Evolutionary conservation across 805 yeast genomes (phyloP).

Genomic region (Spathaspora sp.): DNA sequence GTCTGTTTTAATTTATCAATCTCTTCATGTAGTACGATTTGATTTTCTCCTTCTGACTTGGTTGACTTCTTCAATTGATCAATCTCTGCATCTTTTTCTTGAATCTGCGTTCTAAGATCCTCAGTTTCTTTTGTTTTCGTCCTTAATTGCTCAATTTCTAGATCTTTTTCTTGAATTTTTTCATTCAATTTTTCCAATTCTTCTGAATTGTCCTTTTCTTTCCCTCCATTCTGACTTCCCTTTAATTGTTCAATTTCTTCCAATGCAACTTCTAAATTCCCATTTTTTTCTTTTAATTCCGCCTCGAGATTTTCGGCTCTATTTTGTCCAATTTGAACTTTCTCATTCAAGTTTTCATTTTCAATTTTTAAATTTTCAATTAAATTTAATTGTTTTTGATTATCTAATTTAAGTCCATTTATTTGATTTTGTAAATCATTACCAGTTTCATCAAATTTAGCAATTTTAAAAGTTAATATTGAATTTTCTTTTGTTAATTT

Average conservation of each 20-base stretch:
- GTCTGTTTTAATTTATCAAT: background rate
- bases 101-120: background rate
- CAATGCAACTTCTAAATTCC: background rate
- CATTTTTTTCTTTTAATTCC: slow-evolving; percentile 1
- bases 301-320: slow-evolving; percentile 5
- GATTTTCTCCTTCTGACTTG: background rate
- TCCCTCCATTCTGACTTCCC: background rate
- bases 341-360: slow-evolving; percentile 7
- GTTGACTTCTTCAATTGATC: slow-evolving; percentile 1
- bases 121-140: background rate
- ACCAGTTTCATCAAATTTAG: slow-evolving; percentile 3
- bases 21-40: background rate
- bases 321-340: slow-evolving; percentile 11
- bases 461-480: slow-evolving; percentile 11
- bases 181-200: slow-evolving; percentile 5
- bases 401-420: background rate
- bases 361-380: background rate
- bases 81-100: slow-evolving; percentile 1
- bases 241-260: background rate
- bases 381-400: background rate
- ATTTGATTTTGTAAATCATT: background rate
- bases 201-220: slow-evolving; percentile 5
- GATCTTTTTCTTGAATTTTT: background rate
- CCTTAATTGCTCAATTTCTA: slow-evolving; percentile 4
- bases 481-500: slow-evolving; percentile 33